phyloP scores from a whole-genome alignment of 2,329 filamentous ascomycete species.

The Thyridium curvatum region DNA sequence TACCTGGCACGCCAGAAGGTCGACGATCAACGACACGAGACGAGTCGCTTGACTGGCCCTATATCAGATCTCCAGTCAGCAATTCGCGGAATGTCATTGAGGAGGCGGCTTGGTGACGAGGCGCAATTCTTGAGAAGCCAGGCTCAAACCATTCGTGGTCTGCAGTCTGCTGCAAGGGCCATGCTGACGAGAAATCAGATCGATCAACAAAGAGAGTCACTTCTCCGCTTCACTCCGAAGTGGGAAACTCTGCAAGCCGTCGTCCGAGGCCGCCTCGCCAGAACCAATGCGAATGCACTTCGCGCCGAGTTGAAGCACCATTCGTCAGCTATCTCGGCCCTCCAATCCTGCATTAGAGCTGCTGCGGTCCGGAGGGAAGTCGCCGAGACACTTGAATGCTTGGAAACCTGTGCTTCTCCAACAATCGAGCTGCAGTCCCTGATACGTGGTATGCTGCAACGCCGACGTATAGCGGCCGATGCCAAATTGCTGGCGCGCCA shows the following conservation, averaged over 20 bases:
- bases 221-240: conserved; percentile 40
- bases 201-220: conserved; percentile 40
- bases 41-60: conserved; percentile 41
- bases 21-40: conserved; percentile 48
- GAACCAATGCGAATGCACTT: conserved; percentile 35
- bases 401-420: conserved; percentile 38
- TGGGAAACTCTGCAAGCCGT: conserved; percentile 45
- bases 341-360: conserved; percentile 49
- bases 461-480: conserved; percentile 41
- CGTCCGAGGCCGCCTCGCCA: conserved; percentile 40
- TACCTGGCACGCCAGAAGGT: conserved; percentile 57
- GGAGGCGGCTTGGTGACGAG: conserved; percentile 49
- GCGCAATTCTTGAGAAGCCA: conserved; percentile 45
- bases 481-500: conserved; percentile 52
- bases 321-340: conserved; percentile 30
- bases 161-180: conserved; percentile 64
- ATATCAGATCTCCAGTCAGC: conserved; percentile 59
- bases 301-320: conserved; percentile 42
- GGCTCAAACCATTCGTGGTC: conserved; percentile 39
- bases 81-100: conserved; percentile 59
- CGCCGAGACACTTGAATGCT: conserved; percentile 36
- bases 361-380: conserved; percentile 47
- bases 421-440: conserved; percentile 50
- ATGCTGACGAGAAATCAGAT: conserved; percentile 51
- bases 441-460: conserved; percentile 55